A percentile compares a stretch with the other conserved stretches of the same genome.
Evolutionary conservation across 1,284 basidiomycete species (phyloP).

Genomic region (Sanghuangporus baumii): DNA sequence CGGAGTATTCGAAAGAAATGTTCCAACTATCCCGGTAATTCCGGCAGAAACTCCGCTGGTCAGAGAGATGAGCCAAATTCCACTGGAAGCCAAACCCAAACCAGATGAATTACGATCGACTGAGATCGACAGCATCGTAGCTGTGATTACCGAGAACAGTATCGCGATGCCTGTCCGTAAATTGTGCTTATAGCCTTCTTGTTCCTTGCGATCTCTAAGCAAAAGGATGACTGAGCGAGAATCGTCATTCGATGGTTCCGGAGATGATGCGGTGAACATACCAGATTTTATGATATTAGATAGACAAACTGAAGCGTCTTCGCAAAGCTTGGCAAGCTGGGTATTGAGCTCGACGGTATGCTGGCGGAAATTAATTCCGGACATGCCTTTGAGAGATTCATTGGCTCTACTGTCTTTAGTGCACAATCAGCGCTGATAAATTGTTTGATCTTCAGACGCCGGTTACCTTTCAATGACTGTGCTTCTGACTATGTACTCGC

Average conservation of each 20-base stretch:
- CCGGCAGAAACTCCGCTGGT: conserved; percentile 2
- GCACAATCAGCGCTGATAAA: not conserved
- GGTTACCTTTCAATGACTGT: conserved; percentile 3
- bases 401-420: not conserved
- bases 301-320: not conserved
- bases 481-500: conserved; percentile 2
- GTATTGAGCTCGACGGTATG: not conserved
- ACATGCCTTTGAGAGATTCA: not conserved
- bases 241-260: not conserved
- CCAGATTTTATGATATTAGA: not conserved
- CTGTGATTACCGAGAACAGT: conserved; percentile 9
- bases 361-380: conserved; percentile 8
- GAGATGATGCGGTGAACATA: not conserved
- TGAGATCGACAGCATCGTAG: conserved; percentile 6
- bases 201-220: not conserved
- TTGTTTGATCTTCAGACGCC: not conserved
- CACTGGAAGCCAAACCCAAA: conserved; percentile 1
- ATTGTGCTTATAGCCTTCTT: not conserved
- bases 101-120: not conserved
- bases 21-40: not conserved
- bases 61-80: conserved; percentile 12
- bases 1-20: conserved; percentile 6
- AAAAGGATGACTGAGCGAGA: not conserved
- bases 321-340: not conserved
- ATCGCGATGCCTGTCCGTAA: not conserved